phyloP scores from a whole-genome alignment of 768 basidiomycete genomes.

The Crepidotus variabilis region DNA sequence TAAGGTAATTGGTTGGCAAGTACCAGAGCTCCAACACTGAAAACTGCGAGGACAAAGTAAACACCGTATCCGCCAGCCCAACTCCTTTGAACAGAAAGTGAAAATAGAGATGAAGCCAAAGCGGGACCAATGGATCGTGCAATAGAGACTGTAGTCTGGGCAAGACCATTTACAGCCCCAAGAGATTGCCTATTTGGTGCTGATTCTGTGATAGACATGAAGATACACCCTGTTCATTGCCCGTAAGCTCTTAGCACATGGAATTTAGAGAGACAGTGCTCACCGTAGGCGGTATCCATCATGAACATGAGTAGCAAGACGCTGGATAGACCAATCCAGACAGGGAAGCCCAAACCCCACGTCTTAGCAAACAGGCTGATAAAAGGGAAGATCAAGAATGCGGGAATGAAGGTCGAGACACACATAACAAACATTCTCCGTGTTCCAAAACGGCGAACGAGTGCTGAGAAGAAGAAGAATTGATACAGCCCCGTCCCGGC shows the following conservation, averaged over 20 bases:
- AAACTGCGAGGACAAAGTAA: constrained; percentile 35
- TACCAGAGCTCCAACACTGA: constrained; percentile 33
- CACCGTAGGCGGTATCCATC: constrained; percentile 43
- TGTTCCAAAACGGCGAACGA: constrained; percentile 40
- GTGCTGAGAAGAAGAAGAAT: constrained; percentile 34
- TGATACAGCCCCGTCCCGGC: constrained; percentile 37
- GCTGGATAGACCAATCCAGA: constrained; percentile 34
- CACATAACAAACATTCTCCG: constrained; percentile 35
- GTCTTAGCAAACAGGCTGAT: constrained; percentile 36
- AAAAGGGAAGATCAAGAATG: constrained; percentile 40
- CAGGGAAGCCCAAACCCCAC: constrained; percentile 27
- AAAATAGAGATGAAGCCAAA: constrained; percentile 48
- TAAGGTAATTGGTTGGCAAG: constrained; percentile 38
- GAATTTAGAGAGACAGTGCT: constrained; percentile 12
- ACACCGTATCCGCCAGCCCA: constrained; percentile 48
- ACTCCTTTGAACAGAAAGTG: constrained; percentile 45
- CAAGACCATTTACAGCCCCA: constrained; percentile 38
- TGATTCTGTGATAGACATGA: constrained; percentile 48
- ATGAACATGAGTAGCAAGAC: constrained; percentile 27
- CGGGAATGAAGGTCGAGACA: constrained; percentile 31
- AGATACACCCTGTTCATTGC: constrained; percentile 23
- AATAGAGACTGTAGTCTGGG: constrained; percentile 8
- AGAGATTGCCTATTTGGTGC: constrained; percentile 51
- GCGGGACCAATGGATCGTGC: constrained; percentile 54
- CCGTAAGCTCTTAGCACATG: constrained; percentile 32